A percentile compares a stretch with the other conserved stretches of the same genome.
Conservation (phyloP, 257 asterid genomes). For the Capsicum baccatum region DNA sequence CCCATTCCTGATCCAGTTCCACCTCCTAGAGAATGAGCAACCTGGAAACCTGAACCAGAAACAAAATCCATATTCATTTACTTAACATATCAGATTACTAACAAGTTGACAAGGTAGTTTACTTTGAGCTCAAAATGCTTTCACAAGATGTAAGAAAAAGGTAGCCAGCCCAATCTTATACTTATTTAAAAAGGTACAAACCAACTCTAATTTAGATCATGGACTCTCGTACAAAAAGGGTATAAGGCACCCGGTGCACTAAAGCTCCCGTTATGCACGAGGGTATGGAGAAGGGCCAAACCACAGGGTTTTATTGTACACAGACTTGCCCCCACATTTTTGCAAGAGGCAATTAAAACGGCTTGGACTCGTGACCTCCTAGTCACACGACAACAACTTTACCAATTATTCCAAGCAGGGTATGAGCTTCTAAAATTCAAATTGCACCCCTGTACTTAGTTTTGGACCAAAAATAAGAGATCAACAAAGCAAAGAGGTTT, state of each 20-base stretch:
- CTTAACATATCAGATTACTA: background rate
- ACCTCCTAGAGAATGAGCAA: conserved; percentile 82
- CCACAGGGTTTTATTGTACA: too few relatives aligned
- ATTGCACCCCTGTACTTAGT: background rate
- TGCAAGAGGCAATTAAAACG: too few relatives aligned
- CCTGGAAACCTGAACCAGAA: conserved; percentile 63
- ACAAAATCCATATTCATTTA: background rate
- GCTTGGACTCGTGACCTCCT: too few relatives aligned
- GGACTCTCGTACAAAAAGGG: conserved; percentile 1
- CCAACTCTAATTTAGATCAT: background rate
- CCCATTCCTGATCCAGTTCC: conserved; percentile 95
- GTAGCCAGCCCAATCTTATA: background rate
- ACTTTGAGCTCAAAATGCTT: background rate
- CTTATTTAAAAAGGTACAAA: background rate
- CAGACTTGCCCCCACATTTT: too few relatives aligned
- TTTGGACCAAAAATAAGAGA: background rate
- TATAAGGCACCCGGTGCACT: too few relatives aligned
- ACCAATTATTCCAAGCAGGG: background rate
- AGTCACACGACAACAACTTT: too few relatives aligned
- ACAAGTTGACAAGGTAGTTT: background rate
- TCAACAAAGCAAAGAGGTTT: background rate
- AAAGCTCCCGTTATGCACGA: too few relatives aligned
- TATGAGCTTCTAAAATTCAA: background rate
- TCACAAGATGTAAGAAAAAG: background rate
- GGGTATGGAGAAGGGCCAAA: too few relatives aligned